Conservation (phyloP, 2,329 filamentous ascomycete genomes). For the Diaporthe citrichinensis region DNA sequence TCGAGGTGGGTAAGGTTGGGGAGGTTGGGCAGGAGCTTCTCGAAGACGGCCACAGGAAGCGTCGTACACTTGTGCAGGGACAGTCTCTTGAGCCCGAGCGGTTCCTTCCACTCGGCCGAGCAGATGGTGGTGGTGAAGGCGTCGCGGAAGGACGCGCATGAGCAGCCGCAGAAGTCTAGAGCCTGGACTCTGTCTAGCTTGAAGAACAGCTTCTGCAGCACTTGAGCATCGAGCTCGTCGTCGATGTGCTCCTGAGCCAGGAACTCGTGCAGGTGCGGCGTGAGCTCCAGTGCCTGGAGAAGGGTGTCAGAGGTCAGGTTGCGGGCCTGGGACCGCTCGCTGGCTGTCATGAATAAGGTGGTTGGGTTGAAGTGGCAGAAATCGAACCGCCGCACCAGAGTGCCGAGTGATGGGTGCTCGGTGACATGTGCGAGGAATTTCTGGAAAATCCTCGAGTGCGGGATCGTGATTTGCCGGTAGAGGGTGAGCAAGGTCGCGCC, state of each 20-base stretch:
- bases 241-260: conserved; percentile 86
- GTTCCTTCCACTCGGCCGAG: conserved; percentile 58
- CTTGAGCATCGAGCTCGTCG: conserved; percentile 77
- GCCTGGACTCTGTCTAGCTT: conserved; percentile 75
- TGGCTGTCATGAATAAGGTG: conserved; percentile 80
- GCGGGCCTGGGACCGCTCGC: conserved; percentile 80
- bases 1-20: conserved; percentile 81
- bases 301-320: conserved; percentile 84
- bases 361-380: conserved; percentile 90
- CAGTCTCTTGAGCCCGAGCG: conserved; percentile 75
- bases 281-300: conserved; percentile 77
- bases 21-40: conserved; percentile 79
- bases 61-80: conserved; percentile 85
- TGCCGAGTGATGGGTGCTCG: conserved; percentile 77
- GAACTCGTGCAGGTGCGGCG: conserved; percentile 82
- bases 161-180: conserved; percentile 84
- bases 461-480: conserved; percentile 85
- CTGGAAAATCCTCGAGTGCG: conserved; percentile 85
- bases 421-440: conserved; percentile 82
- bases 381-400: conserved; percentile 83
- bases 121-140: conserved; percentile 72
- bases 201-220: conserved; percentile 79
- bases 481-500: conserved; percentile 80
- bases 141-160: conserved; percentile 75
- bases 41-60: conserved; percentile 76